Base-by-base conservation (phyloP, 2,329 filamentous ascomycete species). In the Setomelanomma holmii region DNA sequence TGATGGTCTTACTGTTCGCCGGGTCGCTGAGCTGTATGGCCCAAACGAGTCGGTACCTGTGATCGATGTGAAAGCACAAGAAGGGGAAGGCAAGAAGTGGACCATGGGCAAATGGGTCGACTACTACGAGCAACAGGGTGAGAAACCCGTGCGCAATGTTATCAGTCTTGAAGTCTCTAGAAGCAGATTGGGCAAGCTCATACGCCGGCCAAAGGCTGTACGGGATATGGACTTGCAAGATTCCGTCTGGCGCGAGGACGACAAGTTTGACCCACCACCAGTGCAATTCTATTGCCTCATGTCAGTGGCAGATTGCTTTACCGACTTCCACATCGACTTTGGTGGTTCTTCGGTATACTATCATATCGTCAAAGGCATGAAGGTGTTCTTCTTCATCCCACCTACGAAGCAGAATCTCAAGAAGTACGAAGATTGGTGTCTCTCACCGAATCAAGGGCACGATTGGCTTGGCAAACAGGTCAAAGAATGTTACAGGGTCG, bases 261-360 rank as follows among this genome's bases (percentile, higher is more conserved):
- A 83, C 41, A 80, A 82, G 56, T 79, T 80, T 23, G 80, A 85
- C 47, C 84, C 80, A 49, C 84, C 86, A 5, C 84, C 85, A 51
- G 86, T 89, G 6, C 85, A 88, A 53, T 88, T 86, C 64, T 88
- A 88, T 74, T 87, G 85, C 65, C 75, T 89, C 30, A 89, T 89
- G 86, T 89, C 86, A 4, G 86, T 88, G 19, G 84, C 85, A 11
- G 86, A 89, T 69, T 88, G 86, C 70, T 89, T 87, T 60, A 89
- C 86, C 17, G 86, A 89, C 69, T 89, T 89, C 60, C 86, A 89
- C 71, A 87, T 89, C 65, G 86, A 89, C 66, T 89, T 89, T 71
- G 86, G 86, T 30, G 86, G 86, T 4, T 89, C 86, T 4, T 89
- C 86, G 1, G 86, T 89, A 5, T 89, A 85, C 66, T 89, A 89